Percentiles rank a stretch among this genome's conserved stretches.
Conservation (phyloP, 768 basidiomycete genomes). For the Lenzites betulinus region DNA sequence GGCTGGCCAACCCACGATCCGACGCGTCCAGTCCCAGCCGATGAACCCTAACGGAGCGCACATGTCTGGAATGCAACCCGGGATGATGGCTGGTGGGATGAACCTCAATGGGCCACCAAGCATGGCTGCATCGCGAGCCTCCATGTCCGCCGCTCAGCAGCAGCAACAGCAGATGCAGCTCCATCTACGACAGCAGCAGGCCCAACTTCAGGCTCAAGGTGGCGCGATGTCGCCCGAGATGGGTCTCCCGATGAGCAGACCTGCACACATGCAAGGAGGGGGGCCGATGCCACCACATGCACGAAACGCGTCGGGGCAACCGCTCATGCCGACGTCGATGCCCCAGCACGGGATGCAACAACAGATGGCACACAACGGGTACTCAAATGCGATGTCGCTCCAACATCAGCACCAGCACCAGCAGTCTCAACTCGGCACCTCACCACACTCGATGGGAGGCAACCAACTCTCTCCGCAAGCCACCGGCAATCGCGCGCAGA, state of each 20-base stretch:
- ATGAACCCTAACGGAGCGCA: slow-evolving; percentile 42
- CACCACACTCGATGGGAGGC: slow-evolving; percentile 40
- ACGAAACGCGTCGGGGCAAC: slow-evolving; percentile 46
- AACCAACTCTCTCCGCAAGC: slow-evolving; percentile 28
- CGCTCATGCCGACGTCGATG: slow-evolving; percentile 49
- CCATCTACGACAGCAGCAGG: slow-evolving; percentile 37
- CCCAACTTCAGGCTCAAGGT: slow-evolving; percentile 35
- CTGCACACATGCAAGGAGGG: slow-evolving; percentile 32
- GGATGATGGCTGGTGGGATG: slow-evolving; percentile 39
- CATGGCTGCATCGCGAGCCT: slow-evolving; percentile 39
- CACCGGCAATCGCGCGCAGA: slow-evolving; percentile 43
- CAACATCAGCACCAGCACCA: slow-evolving; percentile 41
- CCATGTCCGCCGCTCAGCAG: slow-evolving; percentile 30
- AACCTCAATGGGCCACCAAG: slow-evolving; percentile 44
- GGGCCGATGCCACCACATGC: slow-evolving; percentile 45
- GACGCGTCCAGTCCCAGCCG: slow-evolving; percentile 63
- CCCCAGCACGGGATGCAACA: slow-evolving; percentile 36
- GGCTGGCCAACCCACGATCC: slow-evolving; percentile 41
- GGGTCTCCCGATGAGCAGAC: slow-evolving; percentile 40
- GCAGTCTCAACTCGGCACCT: slow-evolving; percentile 38
- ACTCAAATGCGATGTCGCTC: slow-evolving; percentile 41
- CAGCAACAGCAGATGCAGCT: slow-evolving; percentile 33
- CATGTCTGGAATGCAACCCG: slow-evolving; percentile 38
- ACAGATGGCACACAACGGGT: slow-evolving; percentile 36
- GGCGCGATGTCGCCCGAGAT: slow-evolving; percentile 46